Conservation (phyloP, 345 rosid genomes). For the Camelina neglecta region DNA sequence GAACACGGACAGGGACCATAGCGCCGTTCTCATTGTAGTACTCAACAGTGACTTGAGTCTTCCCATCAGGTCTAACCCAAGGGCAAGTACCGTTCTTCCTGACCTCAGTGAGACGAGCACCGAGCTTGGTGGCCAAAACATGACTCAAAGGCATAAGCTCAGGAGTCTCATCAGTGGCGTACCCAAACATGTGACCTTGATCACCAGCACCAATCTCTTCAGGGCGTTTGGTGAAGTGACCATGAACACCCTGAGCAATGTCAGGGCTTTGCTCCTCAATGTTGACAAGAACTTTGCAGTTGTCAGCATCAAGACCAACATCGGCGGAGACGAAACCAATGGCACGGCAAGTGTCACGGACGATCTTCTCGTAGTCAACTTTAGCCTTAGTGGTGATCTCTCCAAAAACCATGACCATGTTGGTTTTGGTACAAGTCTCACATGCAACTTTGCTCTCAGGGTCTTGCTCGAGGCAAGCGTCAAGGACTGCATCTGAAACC, state of each 20-base stretch:
- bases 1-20: constrained; percentile 78
- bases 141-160: constrained; percentile 79
- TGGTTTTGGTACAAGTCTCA: constrained; percentile 81
- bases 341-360: constrained; percentile 69
- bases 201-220: constrained; percentile 86
- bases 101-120: constrained; percentile 78
- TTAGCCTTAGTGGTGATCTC: constrained; percentile 80
- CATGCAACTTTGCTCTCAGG: constrained; percentile 88
- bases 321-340: constrained; percentile 74
- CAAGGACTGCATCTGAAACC: constrained; percentile 79
- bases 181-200: constrained; percentile 83
- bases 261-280: constrained; percentile 87
- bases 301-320: constrained; percentile 76
- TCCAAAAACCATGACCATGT: constrained; percentile 88
- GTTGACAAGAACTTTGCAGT: constrained; percentile 78
- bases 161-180: constrained; percentile 77
- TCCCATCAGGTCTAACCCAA: constrained; percentile 81
- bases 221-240: constrained; percentile 77
- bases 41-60: constrained; percentile 85
- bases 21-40: constrained; percentile 74
- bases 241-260: constrained; percentile 80
- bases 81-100: constrained; percentile 76
- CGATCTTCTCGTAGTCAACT: constrained; percentile 78
- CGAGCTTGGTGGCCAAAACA: constrained; percentile 78
- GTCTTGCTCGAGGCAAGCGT: constrained; percentile 80